Base-by-base conservation (phyloP, 2,329 filamentous ascomycete genomes). In the Pseudocercospora eumusae region DNA sequence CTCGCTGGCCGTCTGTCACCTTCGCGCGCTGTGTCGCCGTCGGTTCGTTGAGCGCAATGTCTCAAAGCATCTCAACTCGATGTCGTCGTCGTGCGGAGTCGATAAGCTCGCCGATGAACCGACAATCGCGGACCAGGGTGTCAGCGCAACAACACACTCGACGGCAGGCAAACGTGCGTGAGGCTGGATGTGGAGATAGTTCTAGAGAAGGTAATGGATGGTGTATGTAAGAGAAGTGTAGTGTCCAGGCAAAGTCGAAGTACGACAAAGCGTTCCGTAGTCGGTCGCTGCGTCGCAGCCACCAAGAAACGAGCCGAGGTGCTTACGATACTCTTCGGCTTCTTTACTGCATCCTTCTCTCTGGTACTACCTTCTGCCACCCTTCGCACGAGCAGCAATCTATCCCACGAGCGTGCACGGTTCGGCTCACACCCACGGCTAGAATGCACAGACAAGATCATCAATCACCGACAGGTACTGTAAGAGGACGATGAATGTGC, bases 21-120 rank as follows among this genome's bases (percentile, higher is more conserved):
- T 11, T 52, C 36, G 36, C 36, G 47, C 52, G 15, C 50, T n/a
- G 31, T 45, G 15, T 45, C 23, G 54, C 54, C 54, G 54, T 28
- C 21, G 36, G 5, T 23, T 15, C 28, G 18, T 18, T 28, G 27
- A 20, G 28, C 52, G 52, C 31, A 36, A 36, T 21, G 31, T 15
- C 44, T 62, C 60, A 63, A 57, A 57, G 52, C 60, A 63, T 63
- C 47, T 59, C 56, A 33, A 15, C 25, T 31, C 11, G 56, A 57
- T 60, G 61, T 52, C 52, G 61, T 60, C 61, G 57, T 62, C 53
- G 57, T 60, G 61, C 61, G 57, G 61, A 60, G 57, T 56, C 54
- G 55, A 57, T 57, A 57, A 47, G 55, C 40, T 31, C 36, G 36
- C 55, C 53, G 33, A 56, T 40, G 31, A 40, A 42, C 53, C 47